Base-by-base conservation (phyloP, 73 alveolate species). In the Paraurostyla sp. region DNA sequence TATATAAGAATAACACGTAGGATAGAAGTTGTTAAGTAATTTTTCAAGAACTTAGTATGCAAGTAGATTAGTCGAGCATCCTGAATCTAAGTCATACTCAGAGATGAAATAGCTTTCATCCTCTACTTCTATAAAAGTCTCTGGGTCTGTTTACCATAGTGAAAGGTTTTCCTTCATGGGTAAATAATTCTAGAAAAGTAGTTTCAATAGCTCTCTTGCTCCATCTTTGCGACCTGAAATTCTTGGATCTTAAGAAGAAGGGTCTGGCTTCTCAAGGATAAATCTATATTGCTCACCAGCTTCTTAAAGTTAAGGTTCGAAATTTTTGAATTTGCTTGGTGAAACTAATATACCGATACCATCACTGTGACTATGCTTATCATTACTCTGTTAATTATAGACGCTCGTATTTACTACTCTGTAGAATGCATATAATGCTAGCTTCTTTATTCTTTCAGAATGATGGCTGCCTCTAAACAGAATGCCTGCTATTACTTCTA, bases 241-340 rank as follows among this genome's bases (percentile, higher is more conserved):
- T 25, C 32, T 50, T 1, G 89, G 89, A 35, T 78, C 89, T 16
- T 59, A 32, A 6, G 80, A 52, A 16, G 18, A 1, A 6, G 89
- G 89, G 30, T 78, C 89, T 23, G 89, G 89, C 62, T 78, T 78
- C 9, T 78, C 89, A 4, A 87, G 71, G 50, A 87, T 49, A 22
- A 30, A 50, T 35, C 81, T 0, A 57, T 87, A 87, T 42, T 58
- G 81, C n/a, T 52, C 56, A 40, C 83, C 73, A 22, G 93, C 93
- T 73, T 73, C 80, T 7, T 35, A 18, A 4, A 87, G 20, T 46
- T 87, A 43, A 0, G 85, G 80, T 32, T 87, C 93, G 56, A 87
- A 87, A 58, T 87, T 76, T 58, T 63, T 87, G 30, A 80, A 87
- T 75, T 87, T 87, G 38, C 89, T 87, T 1, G 93, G 93, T n/a